Base-by-base conservation (phyloP, 176 grass and related monocot genomes). In the Pontederia crassipes region DNA sequence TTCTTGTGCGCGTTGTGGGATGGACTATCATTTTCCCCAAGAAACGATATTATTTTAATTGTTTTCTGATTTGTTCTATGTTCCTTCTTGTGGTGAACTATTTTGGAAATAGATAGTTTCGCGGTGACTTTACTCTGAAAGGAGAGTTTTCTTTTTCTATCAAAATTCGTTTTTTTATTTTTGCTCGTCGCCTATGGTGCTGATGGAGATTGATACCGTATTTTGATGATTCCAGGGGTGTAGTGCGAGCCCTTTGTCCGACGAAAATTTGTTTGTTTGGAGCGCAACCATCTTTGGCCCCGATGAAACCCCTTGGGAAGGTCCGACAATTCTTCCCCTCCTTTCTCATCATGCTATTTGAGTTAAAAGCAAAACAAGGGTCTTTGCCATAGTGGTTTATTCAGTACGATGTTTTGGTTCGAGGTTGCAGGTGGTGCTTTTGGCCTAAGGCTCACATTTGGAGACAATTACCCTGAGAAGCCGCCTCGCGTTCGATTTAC, bases 231-330 rank as follows among this genome's bases (percentile, higher is more conserved):
- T 24, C 20, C 15, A 72, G 68, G 68, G 76, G 45, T 79, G 68
- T 46, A 79, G 76, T 17, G 68, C 76, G 18, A 79, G 76, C 13
- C 76, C 68, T 6, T 58, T 48, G 52, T 67, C 76, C 1, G 76
- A 79, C 28, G 76, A 72, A 51, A 79, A 79, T 46, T 72, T 72
- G 69, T 72, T 79, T 17, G 68, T 79, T 29, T 72, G 76, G 76
- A 73, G 76, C 52, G 76, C 68, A 12, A 72, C 76, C 18, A 79
- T 79, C 4, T 79, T 79, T 24, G 68, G 68, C 27, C 76, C 68
- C n/a, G 76, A 72, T 18, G 76, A 72, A 16, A 73, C 68, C 13
- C 68, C 76, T 16, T 79, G 76, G 68, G 60, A 79, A 72, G 76
- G 68, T 79, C 28, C 17, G 57, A 40, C 32, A 7, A 40, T 7